Conservation (phyloP, 2,329 filamentous ascomycete genomes). For the Incumbomyces delicatus region DNA sequence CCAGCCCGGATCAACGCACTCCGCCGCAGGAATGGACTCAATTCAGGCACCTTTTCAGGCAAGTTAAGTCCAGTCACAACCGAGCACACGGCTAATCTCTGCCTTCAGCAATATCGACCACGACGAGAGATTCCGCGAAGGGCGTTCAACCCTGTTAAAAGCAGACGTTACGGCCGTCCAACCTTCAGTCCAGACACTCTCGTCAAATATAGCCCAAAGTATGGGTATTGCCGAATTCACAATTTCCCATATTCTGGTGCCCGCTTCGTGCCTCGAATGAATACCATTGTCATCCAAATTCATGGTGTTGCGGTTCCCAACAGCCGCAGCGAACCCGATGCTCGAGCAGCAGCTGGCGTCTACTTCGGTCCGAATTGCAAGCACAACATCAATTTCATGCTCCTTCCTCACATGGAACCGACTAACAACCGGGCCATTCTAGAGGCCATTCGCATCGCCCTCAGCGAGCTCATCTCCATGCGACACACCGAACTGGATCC, state of each 20-base stretch:
- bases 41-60: not conserved
- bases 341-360: conserved; percentile 14
- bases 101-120: not conserved
- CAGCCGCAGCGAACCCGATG: conserved; percentile 5
- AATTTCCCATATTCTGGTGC: conserved; percentile 15
- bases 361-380: conserved; percentile 16
- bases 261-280: conserved; percentile 15
- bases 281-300: conserved; percentile 16
- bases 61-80: not conserved
- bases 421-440: conserved; percentile 49
- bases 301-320: conserved; percentile 13
- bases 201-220: conserved; percentile 19
- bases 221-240: conserved; percentile 12
- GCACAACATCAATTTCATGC: conserved; percentile 12
- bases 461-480: conserved; percentile 22
- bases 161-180: conserved; percentile 15
- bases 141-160: conserved; percentile 17
- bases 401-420: conserved; percentile 21
- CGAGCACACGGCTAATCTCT: not conserved
- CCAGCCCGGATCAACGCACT: not conserved
- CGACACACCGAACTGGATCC: conserved; percentile 11
- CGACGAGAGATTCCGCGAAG: conserved; percentile 10
- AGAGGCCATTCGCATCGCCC: conserved; percentile 43
- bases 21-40: not conserved
- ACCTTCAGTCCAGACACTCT: conserved; percentile 16